Conservation (phyloP, 2,329 filamentous ascomycete species). For the Falciphora oryzae region DNA sequence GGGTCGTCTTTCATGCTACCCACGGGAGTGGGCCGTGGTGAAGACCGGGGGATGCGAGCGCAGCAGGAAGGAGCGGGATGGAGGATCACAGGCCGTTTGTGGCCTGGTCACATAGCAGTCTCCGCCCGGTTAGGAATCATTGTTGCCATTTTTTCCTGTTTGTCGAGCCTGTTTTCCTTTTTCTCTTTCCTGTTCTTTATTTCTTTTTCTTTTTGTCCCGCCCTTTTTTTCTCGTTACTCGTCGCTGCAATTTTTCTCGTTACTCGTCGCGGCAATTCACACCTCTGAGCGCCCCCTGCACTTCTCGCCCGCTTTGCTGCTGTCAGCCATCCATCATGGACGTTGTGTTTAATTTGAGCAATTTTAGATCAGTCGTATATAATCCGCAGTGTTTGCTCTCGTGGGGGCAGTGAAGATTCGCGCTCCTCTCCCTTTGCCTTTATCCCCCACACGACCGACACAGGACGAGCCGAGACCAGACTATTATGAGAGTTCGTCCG, state of each 20-base stretch:
- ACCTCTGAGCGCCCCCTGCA: background rate
- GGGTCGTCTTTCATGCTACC: background rate
- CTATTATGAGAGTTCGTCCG: background rate
- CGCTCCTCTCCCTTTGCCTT: background rate
- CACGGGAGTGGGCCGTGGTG: constrained; percentile 1
- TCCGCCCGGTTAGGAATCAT: background rate
- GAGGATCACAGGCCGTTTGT: background rate
- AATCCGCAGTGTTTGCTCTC: background rate
- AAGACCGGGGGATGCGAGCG: constrained; percentile 1
- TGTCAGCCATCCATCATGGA: background rate
- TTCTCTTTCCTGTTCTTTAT: background rate
- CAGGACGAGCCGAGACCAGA: background rate
- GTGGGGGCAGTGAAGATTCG: background rate
- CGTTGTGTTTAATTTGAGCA: background rate
- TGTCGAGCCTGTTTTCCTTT: background rate
- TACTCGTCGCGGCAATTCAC: too few species aligned
- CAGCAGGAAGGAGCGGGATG: background rate
- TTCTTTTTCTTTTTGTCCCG: background rate
- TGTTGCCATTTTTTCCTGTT: background rate
- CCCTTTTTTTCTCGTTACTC: too few species aligned
- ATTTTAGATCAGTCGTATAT: background rate
- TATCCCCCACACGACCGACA: background rate
- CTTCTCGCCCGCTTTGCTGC: background rate
- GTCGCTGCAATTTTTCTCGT: too few species aligned
- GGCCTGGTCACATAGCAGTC: background rate